Evolutionary conservation across 1,284 basidiomycete species (phyloP).

Genomic region (Cutaneotrichosporon dermatis): DNA sequence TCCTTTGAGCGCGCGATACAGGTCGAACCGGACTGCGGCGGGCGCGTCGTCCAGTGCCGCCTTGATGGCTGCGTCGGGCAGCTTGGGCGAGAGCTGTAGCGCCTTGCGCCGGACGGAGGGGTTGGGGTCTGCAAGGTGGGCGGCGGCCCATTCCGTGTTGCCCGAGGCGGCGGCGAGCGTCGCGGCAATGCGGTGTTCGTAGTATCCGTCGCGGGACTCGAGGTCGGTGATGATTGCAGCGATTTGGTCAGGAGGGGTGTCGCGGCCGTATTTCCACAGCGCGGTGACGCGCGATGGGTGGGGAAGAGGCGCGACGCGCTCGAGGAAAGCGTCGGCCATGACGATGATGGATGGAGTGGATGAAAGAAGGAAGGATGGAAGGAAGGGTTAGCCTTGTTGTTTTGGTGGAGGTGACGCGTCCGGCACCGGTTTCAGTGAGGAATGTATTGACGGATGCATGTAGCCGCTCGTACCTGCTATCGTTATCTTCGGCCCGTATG

Average conservation of each 20-base stretch:
- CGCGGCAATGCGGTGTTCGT: not conserved
- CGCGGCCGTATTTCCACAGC: not conserved
- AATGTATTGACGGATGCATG: no score
- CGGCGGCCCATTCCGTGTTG: not conserved
- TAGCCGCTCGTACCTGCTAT: no score
- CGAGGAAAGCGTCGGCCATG: not conserved
- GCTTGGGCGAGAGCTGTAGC: not conserved
- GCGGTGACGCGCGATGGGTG: not conserved
- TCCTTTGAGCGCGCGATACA: not conserved
- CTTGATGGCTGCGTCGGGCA: not conserved
- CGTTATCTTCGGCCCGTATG: no score
- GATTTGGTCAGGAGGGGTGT: not conserved
- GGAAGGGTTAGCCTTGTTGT: not conserved
- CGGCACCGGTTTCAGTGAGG: no score
- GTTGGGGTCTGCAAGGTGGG: not conserved
- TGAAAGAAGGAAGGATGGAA: not conserved
- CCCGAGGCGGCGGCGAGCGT: not conserved
- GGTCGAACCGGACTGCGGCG: not conserved
- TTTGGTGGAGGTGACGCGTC: not conserved
- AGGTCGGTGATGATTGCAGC: not conserved
- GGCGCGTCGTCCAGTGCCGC: not conserved
- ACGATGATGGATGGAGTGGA: not conserved
- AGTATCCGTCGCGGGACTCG: not conserved
- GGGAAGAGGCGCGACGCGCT: not conserved
- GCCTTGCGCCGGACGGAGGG: not conserved